Base-by-base conservation (phyloP, 495 filamentous ascomycete species). In the Elaphomyces granulatus region DNA sequence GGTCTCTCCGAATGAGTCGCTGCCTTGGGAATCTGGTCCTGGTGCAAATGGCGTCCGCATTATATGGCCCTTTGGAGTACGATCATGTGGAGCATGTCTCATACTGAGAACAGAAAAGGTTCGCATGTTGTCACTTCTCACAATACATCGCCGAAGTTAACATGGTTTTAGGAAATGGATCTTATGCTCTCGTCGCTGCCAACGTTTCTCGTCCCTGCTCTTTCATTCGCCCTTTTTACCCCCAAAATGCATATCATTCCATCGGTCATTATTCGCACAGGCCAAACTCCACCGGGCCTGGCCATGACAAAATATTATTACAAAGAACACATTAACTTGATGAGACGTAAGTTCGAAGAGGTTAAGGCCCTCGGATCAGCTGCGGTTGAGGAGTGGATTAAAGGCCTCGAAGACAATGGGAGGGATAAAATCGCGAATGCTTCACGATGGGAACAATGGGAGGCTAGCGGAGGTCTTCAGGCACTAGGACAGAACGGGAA, bases 391-490 rank as follows among this genome's bases (percentile, higher is more conserved):
- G 80, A 84, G 52, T 87, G 82, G 81, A 55, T 76, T 4, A 85
- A 83, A 54, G 80, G 81, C 9, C 67, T 87, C 2, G 68, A 70
- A 31, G 55, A 44, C 8, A 67, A 70, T 41, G 76, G 80, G n/a
- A 71, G 68, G 42, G 62, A 72, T 20, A 40, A 61, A 14, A 28
- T 69, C 28, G 58, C 62, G 17, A 75, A 83, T 45, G 61, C 72
- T 15, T 59, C 66, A 15, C 72, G 76, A 19, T 85, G 81, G 75
- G 82, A 86, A 50, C 74, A 70, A 37, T 87, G 76, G 70, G 76
- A 79, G 39, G 56, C 55, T 12, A 54, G 56, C 36, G 65, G 69
- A n/a, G 67, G 68, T 15, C 32, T 57, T n/a, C n/a, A n/a, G n/a
- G n/a, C n/a, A n/a, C n/a, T n/a, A n/a, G n/a, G n/a, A n/a, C n/a